Base-by-base conservation (phyloP, 2,329 filamentous ascomycete genomes). In the Diaporthe citri region DNA sequence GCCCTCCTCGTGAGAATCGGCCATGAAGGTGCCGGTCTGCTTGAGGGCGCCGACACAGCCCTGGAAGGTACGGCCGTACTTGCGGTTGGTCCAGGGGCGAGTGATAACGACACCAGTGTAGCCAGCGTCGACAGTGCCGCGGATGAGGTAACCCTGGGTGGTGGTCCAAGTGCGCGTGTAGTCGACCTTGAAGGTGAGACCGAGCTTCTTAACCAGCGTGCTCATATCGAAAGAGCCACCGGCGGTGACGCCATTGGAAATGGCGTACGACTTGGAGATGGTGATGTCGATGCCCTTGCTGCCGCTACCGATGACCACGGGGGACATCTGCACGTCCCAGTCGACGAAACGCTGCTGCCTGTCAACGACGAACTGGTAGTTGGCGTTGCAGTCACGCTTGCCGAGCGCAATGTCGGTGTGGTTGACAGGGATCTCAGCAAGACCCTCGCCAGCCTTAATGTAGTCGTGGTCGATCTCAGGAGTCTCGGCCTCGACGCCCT, bases 261-360 rank as follows among this genome's bases (percentile, higher is more conserved):
- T 20, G 3, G 57, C 22, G 57, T 60, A 60, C 6, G 57, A 60
- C 36, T 60, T 60, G 57, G 57, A 60, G 57, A 60, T 60, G 36
- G 57, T 60, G 57, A 60, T 60, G n/a, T 60, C 57, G 36, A 60
- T 60, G 57, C 57, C 57, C 57, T 60, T 60, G 34, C 48, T 34
- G 25, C 51, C n/a, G 39, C 2, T 20, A 8, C 60, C 60, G 72
- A 62, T 57, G 31, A 73, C 60, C 2, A 73, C 72, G 20, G 72
- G 51, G 9, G 72, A 73, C 72, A 73, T 73, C 39, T 73, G 72
- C 60, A 46, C 72, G 60, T 73, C 72, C 72, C 62, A 69, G 72
- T 73, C 72, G 25, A 46, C 36, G 43, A 73, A 73, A 25, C 46
- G 60, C 3, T 52, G 12, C 4, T 22, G 34, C 20, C 15, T 48